These are phyloP conservation scores for Macadamia tetraphylla DNA, from an alignment of 164 flowering plant species.

Conservation along the genomic window DNA sequence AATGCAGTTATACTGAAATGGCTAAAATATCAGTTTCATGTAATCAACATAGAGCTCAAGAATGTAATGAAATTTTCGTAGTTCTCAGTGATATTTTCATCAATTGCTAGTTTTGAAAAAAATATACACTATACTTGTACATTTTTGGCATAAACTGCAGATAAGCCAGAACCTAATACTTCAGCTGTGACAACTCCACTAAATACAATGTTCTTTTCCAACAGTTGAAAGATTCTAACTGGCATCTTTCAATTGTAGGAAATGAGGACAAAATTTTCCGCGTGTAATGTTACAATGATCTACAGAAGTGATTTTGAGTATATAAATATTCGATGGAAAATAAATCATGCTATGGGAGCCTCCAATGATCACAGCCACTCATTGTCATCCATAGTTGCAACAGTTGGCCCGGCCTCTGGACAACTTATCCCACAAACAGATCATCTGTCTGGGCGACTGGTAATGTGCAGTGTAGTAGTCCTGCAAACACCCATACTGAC, in stretches of 20 bases:
- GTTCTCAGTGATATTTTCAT: not conserved
- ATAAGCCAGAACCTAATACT: not conserved
- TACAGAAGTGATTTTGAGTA: conserved; percentile 1
- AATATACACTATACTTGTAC: conserved; percentile 3
- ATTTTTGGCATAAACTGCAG: not conserved
- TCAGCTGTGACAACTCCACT: not conserved
- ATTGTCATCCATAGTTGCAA: conserved; percentile 68
- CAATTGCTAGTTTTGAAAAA: not conserved
- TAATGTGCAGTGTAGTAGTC: conserved; percentile 87
- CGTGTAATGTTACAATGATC: conserved; percentile 11
- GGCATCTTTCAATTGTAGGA: not conserved
- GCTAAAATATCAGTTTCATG: not conserved
- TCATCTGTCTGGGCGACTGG: conserved; percentile 96
- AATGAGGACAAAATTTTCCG: conserved; percentile 9
- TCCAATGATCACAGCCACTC: not conserved
- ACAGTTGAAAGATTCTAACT: not conserved
- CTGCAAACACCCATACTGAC: conserved; percentile 92
- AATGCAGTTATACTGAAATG: too few species aligned
- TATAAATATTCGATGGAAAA: not conserved
- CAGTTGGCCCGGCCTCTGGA: conserved; percentile 64
- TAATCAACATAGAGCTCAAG: not conserved
- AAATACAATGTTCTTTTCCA: conserved; percentile 1
- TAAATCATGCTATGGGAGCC: not conserved
- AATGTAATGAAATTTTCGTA: not conserved
- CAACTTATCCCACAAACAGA: conserved; percentile 87